These are phyloP conservation scores for Podaxis sp. DNA, from an alignment of 768 basidiomycete species.

Conservation along the genomic window DNA sequence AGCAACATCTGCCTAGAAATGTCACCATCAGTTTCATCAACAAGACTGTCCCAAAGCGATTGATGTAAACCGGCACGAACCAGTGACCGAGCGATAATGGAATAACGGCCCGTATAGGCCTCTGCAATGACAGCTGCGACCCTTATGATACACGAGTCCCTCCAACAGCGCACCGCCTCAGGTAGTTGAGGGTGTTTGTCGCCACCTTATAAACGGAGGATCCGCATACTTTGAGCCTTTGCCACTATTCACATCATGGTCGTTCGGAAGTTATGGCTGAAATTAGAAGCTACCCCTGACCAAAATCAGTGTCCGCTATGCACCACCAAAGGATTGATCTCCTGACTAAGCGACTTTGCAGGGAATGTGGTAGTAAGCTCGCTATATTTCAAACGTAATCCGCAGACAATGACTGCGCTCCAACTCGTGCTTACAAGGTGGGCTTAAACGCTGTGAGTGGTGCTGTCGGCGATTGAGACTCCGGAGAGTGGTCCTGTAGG, in stretches of 20 bases:
- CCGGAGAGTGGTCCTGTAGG: no score
- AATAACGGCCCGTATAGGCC: background rate
- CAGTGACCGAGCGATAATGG: background rate
- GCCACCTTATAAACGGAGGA: no score
- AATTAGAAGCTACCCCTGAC: background rate
- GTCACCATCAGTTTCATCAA: constrained; percentile 13
- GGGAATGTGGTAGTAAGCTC: no score
- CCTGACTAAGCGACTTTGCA: background rate
- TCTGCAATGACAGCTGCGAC: background rate
- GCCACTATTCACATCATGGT: background rate
- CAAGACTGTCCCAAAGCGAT: background rate
- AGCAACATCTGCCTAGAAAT: background rate
- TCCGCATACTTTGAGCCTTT: background rate
- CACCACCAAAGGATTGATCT: background rate
- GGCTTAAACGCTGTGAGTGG: no score
- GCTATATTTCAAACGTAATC: no score
- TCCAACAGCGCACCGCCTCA: background rate
- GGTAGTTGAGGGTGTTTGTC: no score
- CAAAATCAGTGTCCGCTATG: background rate
- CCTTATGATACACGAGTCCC: background rate
- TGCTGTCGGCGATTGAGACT: no score
- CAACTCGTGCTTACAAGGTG: no score
- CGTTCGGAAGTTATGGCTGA: background rate
- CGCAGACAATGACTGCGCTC: no score
- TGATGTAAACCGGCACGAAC: background rate